phyloP scores from a whole-genome alignment of 2,329 filamentous ascomycete genomes.

The Claviceps humidiphila region DNA sequence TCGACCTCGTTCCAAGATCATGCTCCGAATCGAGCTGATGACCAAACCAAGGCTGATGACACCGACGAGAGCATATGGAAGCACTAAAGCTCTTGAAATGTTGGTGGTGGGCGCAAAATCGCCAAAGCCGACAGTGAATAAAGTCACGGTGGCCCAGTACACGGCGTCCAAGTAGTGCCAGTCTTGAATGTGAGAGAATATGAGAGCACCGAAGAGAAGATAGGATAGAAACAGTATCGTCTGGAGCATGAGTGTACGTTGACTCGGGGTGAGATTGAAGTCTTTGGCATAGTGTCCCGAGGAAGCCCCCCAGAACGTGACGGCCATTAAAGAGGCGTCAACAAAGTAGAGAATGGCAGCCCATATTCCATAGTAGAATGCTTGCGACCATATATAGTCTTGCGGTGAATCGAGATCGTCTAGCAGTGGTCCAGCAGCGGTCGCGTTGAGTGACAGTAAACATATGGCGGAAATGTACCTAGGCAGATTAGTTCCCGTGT shows the following conservation, averaged over 20 bases:
- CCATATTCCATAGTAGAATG: slow-evolving; percentile 77
- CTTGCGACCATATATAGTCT: slow-evolving; percentile 59
- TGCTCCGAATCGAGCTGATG: slow-evolving; percentile 62
- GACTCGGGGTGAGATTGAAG: slow-evolving; percentile 65
- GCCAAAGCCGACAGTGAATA: slow-evolving; percentile 53
- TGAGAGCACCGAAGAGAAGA: slow-evolving; percentile 59
- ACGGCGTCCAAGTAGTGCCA: slow-evolving; percentile 69
- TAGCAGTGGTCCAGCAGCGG: slow-evolving; percentile 46
- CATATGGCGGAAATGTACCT: slow-evolving; percentile 49
- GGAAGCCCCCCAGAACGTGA: slow-evolving; percentile 69
- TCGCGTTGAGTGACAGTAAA: slow-evolving; percentile 52
- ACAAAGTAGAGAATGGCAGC: slow-evolving; percentile 69
- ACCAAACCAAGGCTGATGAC: slow-evolving; percentile 77
- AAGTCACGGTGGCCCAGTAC: slow-evolving; percentile 65
- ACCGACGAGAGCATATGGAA: slow-evolving; percentile 73
- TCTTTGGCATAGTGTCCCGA: slow-evolving; percentile 58
- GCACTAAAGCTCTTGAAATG: slow-evolving; percentile 55
- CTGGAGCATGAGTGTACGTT: slow-evolving; percentile 80
- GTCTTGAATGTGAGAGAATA: slow-evolving; percentile 59
- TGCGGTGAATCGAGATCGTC: slow-evolving; percentile 21
- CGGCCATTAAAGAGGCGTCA: slow-evolving; percentile 59
- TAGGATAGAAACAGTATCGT: slow-evolving; percentile 78
- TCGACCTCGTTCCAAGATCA: slow-evolving; percentile 45
- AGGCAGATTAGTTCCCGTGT: neutral
- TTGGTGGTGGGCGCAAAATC: slow-evolving; percentile 35